Conservation (phyloP, 2,329 filamentous ascomycete genomes). For the Colletotrichum sp. region DNA sequence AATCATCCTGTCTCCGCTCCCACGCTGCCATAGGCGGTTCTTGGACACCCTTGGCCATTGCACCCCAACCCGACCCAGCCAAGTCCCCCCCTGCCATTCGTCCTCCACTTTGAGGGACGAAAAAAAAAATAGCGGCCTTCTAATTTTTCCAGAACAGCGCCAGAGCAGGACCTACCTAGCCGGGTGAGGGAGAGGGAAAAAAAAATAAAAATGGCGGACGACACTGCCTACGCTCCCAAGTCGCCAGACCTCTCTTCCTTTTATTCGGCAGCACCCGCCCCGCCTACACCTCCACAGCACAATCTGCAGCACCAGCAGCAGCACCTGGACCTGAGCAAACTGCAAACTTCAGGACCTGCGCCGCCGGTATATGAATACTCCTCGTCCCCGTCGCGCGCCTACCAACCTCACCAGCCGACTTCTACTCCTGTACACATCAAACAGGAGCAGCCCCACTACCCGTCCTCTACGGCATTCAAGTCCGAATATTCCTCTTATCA, state of each 20-base stretch:
- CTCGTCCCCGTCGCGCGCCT: conserved; percentile 13
- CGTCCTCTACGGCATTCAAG: conserved; percentile 21
- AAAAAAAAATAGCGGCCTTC: conserved; percentile 9
- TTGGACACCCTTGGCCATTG: neutral
- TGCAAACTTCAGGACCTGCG: conserved; percentile 12
- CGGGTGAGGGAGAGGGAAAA: neutral
- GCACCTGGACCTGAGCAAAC: conserved; percentile 9
- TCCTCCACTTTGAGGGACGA: neutral
- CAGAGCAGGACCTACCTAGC: neutral
- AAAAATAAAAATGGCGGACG: conserved; percentile 47
- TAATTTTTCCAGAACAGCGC: conserved; percentile 14
- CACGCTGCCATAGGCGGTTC: neutral
- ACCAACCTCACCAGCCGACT: conserved; percentile 20
- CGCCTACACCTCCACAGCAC: conserved; percentile 30
- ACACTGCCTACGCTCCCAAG: conserved; percentile 60
- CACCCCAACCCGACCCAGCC: neutral
- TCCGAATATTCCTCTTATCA: conserved; percentile 16
- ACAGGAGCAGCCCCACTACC: conserved; percentile 21
- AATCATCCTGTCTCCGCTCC: conserved; percentile 13
- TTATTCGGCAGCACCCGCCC: conserved; percentile 42
- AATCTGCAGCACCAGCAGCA: conserved; percentile 31
- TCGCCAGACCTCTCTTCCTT: conserved; percentile 66
- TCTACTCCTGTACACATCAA: conserved; percentile 22
- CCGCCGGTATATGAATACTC: conserved; percentile 23
- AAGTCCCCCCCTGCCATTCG: conserved; percentile 7